Conservation (phyloP, 176 grass and related monocot species). For the Alloteropsis semialata region DNA sequence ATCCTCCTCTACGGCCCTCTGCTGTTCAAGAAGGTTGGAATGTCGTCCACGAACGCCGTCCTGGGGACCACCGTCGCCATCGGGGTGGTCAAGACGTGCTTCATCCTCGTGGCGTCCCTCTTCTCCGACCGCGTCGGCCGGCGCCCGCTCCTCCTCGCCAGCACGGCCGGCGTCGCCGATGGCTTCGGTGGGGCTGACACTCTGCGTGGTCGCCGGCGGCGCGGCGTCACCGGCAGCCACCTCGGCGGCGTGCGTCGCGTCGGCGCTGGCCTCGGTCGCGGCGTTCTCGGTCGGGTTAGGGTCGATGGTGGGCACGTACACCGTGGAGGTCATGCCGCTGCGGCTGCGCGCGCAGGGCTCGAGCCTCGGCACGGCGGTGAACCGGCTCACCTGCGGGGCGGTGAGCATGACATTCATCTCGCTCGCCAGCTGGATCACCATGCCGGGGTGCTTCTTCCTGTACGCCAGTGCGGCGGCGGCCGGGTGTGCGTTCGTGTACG, state of each 20-base stretch:
- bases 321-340: background rate
- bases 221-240: background rate
- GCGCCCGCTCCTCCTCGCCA: conserved; percentile 30
- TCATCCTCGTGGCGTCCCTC: conserved; percentile 32
- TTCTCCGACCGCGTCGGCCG: conserved; percentile 41
- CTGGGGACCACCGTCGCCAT: conserved; percentile 31
- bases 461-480: background rate
- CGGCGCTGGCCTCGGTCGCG: background rate
- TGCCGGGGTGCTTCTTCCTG: background rate
- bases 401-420: conserved; percentile 2
- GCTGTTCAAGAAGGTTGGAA: conserved; percentile 25
- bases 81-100: conserved; percentile 29
- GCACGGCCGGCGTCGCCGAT: conserved; percentile 26
- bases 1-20: conserved; percentile 38
- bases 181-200: background rate
- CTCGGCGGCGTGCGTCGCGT: background rate
- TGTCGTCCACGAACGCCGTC: conserved; percentile 3
- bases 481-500: background rate
- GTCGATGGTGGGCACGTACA: background rate
- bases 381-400: background rate
- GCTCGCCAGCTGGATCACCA: background rate
- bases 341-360: background rate
- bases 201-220: fast-evolving
- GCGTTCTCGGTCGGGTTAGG: background rate
- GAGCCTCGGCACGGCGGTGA: background rate